Evolutionary conservation across 106 monocot genomes (phyloP).

Genomic region (Iris macrosiphon): DNA sequence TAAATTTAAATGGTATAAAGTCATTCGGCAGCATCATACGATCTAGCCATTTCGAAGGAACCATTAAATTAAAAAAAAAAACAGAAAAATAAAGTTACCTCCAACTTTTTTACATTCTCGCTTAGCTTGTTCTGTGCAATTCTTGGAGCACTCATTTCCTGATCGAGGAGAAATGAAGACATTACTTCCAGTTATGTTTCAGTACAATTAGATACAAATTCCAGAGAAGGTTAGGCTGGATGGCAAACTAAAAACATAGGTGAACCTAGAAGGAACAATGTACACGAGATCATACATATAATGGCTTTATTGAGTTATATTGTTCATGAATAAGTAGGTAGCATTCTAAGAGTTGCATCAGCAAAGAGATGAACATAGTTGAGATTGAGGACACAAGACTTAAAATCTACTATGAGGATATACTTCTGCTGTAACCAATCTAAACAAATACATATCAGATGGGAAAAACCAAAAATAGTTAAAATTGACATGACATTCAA

Average conservation of each 20-base stretch:
- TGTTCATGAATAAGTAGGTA: neutral
- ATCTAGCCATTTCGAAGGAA: neutral
- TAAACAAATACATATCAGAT: no score
- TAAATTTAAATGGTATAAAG: no score
- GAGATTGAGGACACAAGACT: no score
- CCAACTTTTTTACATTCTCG: constrained; percentile 53
- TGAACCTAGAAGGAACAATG: neutral
- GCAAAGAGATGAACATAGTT: no score
- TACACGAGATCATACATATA: no score
- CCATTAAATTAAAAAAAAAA: neutral
- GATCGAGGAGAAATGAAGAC: neutral
- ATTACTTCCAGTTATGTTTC: no score
- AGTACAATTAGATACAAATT: neutral
- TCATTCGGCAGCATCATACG: no score
- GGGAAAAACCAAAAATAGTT: no score
- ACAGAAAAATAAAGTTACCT: constrained; percentile 31
- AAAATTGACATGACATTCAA: no score
- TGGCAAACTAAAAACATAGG: neutral
- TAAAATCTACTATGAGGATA: no score
- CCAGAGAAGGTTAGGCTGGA: neutral
- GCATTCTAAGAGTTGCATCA: neutral
- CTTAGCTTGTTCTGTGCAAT: constrained; percentile 42
- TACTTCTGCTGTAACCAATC: no score
- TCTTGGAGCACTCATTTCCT: constrained; percentile 34
- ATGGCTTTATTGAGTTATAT: neutral